phyloP scores from a whole-genome alignment of 73 alveolate species.

The Symbiodinium pilosum region DNA sequence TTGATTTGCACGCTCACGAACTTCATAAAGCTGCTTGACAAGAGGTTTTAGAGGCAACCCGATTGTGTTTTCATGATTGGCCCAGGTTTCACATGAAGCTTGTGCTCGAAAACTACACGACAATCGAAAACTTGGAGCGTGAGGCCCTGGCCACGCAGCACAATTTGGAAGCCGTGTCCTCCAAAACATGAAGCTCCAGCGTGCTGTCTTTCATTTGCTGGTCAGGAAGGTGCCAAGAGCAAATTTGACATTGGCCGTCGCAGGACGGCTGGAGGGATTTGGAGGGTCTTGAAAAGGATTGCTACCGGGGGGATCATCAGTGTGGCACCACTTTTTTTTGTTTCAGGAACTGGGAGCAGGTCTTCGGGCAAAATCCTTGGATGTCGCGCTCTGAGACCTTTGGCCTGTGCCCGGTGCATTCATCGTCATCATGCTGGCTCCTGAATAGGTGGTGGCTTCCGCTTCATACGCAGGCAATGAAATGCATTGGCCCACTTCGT shows the following conservation, averaged over 20 bases:
- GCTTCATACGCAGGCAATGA: conserved; percentile 63
- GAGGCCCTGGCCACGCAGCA: background rate
- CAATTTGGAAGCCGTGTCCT: background rate
- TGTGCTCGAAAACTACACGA: conserved; percentile 93
- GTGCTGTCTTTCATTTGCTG: too few relatives aligned
- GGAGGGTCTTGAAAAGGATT: too few relatives aligned
- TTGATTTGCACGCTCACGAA: conserved; percentile 88
- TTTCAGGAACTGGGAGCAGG: conserved; percentile 91
- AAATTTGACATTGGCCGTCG: conserved; percentile 93
- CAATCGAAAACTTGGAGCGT: conserved; percentile 93
- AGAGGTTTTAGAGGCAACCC: background rate
- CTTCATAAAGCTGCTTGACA: conserved; percentile 77
- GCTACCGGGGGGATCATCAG: too few relatives aligned
- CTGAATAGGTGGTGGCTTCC: conserved; percentile 86
- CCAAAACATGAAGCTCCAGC: background rate
- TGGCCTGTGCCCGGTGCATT: too few relatives aligned
- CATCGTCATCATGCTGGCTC: background rate
- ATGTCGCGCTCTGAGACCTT: background rate
- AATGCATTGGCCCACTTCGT: too few relatives aligned
- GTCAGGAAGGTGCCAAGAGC: conserved; percentile 78
- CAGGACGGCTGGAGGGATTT: background rate
- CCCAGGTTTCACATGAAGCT: conserved; percentile 92
- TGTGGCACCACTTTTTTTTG: background rate
- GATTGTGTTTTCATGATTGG: too few relatives aligned
- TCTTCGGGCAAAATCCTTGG: conserved; percentile 89